Evolutionary conservation across 768 basidiomycete genomes (phyloP).

Genomic region (Royoungia palumana): DNA sequence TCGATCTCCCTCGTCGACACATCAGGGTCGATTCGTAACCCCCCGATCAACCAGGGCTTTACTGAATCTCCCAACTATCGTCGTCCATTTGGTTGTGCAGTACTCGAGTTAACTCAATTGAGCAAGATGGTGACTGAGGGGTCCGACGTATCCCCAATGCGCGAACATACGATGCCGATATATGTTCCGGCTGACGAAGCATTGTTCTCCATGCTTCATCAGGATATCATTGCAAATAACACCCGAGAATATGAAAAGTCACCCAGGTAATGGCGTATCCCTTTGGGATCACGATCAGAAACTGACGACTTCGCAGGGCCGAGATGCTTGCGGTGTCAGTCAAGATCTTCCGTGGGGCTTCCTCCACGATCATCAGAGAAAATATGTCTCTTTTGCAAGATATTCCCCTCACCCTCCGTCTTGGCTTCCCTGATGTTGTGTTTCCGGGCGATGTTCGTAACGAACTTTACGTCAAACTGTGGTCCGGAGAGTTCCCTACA

Average conservation of each 20-base stretch:
- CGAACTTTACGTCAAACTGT: slow-evolving; percentile 93
- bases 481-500: slow-evolving; percentile 83
- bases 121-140: slow-evolving; percentile 64
- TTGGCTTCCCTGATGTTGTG: slow-evolving; percentile 95
- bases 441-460: slow-evolving; percentile 92
- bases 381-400: slow-evolving; percentile 82
- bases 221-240: slow-evolving; percentile 85
- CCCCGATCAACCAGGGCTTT: slow-evolving; percentile 27
- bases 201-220: slow-evolving; percentile 89
- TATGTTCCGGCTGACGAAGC: slow-evolving; percentile 80
- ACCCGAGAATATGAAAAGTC: slow-evolving; percentile 81
- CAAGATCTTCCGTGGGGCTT: slow-evolving; percentile 85
- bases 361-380: slow-evolving; percentile 69
- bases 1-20: slow-evolving; percentile 39
- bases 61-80: slow-evolving; percentile 56
- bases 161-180: slow-evolving; percentile 86
- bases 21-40: slow-evolving; percentile 15
- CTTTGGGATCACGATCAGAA: not conserved
- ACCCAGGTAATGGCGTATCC: slow-evolving; percentile 50
- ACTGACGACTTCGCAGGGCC: slow-evolving; percentile 49
- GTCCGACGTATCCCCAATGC: slow-evolving; percentile 56
- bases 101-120: slow-evolving; percentile 79
- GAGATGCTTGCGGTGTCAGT: slow-evolving; percentile 81
- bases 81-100: slow-evolving; percentile 94
- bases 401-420: slow-evolving; percentile 75